These are phyloP conservation scores for Umbelopsis sp. DNA, from an alignment of 371 early-diverging fungal species.

Conservation along the genomic window DNA sequence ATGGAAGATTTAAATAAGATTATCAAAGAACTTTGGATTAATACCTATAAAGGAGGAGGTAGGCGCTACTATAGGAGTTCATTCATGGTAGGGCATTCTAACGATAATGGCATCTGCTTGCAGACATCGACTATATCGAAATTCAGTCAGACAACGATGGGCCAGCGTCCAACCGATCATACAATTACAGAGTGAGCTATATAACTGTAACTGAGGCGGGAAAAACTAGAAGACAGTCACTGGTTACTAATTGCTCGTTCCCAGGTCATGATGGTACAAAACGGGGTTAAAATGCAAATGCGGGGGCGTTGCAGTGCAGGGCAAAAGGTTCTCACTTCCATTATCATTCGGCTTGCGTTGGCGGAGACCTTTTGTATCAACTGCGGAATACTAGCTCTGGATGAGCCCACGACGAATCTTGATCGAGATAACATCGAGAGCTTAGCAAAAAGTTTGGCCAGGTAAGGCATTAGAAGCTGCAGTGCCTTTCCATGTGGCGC, in stretches of 20 bases:
- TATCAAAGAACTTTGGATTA: conserved; percentile 97
- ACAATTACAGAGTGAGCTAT: conserved; percentile 87
- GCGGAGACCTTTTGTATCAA: conserved; percentile 95
- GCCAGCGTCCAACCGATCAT: conserved; percentile 65
- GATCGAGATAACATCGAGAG: conserved; percentile 95
- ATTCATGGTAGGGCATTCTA: neutral
- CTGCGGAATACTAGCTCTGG: conserved; percentile 97
- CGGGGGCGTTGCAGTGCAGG: conserved; percentile 99
- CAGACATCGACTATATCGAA: conserved; percentile 96
- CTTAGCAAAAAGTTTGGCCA: conserved; percentile 85
- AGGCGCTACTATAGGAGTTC: conserved; percentile 18
- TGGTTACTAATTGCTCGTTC: neutral
- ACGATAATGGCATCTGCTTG: neutral
- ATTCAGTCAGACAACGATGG: conserved; percentile 89
- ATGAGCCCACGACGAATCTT: conserved; percentile 99
- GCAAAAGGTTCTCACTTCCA: conserved; percentile 97
- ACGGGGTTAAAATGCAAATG: conserved; percentile 94
- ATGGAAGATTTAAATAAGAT: conserved; percentile 98
- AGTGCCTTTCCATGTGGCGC: too few species aligned
- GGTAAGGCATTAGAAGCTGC: conserved; percentile 43
- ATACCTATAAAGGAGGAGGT: conserved; percentile 97
- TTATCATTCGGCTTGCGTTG: conserved; percentile 97
- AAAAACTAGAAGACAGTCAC: neutral
- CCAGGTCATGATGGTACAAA: conserved; percentile 96
- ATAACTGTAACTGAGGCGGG: neutral